A percentile compares a stretch with the other conserved stretches of the same genome.
These are phyloP conservation scores for Hebeloma cylindrosporum DNA, from an alignment of 768 basidiomycete genomes.

Conservation along the genomic window DNA sequence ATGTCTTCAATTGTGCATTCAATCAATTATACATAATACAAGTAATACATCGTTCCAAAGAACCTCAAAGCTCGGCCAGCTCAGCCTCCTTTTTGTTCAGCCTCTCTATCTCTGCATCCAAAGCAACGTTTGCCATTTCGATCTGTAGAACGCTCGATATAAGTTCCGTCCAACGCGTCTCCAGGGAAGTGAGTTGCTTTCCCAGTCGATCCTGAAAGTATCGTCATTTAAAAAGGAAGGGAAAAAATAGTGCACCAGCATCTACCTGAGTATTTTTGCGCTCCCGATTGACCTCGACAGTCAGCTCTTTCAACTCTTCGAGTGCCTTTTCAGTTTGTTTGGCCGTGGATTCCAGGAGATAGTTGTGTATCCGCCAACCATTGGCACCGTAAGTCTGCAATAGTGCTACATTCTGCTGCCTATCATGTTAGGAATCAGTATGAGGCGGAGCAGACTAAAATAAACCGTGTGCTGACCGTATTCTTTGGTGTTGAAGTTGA, in stretches of 20 bases:
- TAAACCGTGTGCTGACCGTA: conserved; percentile 62
- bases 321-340: conserved; percentile 68
- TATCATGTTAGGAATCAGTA: no score
- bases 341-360: conserved; percentile 75
- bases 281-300: conserved; percentile 84
- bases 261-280: conserved; percentile 82
- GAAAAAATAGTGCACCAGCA: conserved; percentile 11
- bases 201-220: conserved; percentile 67
- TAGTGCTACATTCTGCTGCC: conserved; percentile 80
- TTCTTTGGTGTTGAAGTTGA: conserved; percentile 82
- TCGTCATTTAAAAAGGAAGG: background rate
- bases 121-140: conserved; percentile 90
- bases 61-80: conserved; percentile 43
- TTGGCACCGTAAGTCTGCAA: conserved; percentile 87
- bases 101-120: conserved; percentile 77
- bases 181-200: conserved; percentile 74
- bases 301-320: conserved; percentile 77
- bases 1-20: no score
- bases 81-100: conserved; percentile 62
- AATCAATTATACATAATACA: conserved; percentile 10
- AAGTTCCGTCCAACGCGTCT: conserved; percentile 91
- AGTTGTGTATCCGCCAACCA: conserved; percentile 91
- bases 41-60: conserved; percentile 12
- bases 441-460: no score
- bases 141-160: conserved; percentile 90